phyloP scores from a whole-genome alignment of 1,284 basidiomycete genomes.

The Bondarzewia mesenterica region DNA sequence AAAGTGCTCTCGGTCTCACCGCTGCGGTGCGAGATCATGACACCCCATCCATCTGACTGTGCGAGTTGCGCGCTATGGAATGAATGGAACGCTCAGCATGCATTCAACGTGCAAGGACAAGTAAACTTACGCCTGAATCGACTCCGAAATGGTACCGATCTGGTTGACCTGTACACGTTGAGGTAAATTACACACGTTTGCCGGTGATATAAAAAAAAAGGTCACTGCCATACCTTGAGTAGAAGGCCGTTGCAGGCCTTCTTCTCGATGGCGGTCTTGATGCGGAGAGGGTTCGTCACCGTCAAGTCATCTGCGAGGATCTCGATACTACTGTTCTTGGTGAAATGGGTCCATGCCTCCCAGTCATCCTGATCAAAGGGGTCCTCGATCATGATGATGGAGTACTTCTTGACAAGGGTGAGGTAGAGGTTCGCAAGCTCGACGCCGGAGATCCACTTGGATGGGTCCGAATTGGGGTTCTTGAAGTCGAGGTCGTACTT shows the following conservation, averaged over 20 bases:
- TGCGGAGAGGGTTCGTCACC: conserved; percentile 96
- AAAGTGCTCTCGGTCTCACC: conserved; percentile 96
- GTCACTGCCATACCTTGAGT: conserved; percentile 62
- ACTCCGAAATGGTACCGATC: conserved; percentile 99
- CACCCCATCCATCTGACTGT: conserved; percentile 96
- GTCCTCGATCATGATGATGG: conserved; percentile 96
- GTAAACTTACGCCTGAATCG: conserved; percentile 79
- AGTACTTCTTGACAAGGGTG: conserved; percentile 83
- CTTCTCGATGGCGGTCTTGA: conserved; percentile 99
- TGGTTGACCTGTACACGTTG: conserved; percentile 71
- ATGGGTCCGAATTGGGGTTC: conserved; percentile 98
- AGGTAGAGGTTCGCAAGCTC: conserved; percentile 95
- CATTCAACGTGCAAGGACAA: background rate
- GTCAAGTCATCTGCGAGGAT: conserved; percentile 98
- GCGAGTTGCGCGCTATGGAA: conserved; percentile 82
- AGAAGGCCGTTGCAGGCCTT: conserved; percentile 99
- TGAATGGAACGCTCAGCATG: background rate
- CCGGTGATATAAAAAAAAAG: background rate
- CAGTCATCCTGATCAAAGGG: conserved; percentile 99
- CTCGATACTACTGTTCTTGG: conserved; percentile 69
- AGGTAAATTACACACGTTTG: background rate
- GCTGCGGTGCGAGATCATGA: conserved; percentile 99
- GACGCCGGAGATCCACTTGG: conserved; percentile 90
- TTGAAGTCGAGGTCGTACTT: conserved; percentile 99
- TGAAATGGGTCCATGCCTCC: conserved; percentile 97